A percentile compares a stretch with the other conserved stretches of the same genome.
Conservation (phyloP, 768 basidiomycete genomes). For the Boletellus ananas region DNA sequence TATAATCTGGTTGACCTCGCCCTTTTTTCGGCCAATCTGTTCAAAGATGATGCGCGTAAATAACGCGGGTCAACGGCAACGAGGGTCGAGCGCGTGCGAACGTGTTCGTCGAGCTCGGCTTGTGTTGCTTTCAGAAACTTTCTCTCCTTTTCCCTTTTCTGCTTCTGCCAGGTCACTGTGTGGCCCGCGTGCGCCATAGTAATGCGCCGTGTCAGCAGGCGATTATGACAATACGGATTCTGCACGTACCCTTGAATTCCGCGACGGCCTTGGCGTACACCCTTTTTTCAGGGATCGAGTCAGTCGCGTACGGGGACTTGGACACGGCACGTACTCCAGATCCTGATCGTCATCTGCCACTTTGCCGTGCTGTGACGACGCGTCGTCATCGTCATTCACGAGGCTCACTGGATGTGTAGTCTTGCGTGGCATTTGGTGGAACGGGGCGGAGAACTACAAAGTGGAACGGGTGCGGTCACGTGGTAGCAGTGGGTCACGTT, state of each 20-base stretch:
- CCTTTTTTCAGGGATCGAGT: constrained; percentile 12
- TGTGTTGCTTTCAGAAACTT: constrained; percentile 20
- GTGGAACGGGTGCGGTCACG: constrained; percentile 13
- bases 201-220: neutral
- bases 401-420: constrained; percentile 6
- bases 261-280: constrained; percentile 29
- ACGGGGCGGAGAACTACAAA: neutral
- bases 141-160: constrained; percentile 23
- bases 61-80: neutral
- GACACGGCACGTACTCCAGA: constrained; percentile 20
- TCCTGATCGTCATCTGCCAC: constrained; percentile 23
- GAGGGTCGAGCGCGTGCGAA: neutral
- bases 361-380: constrained; percentile 16
- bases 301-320: neutral
- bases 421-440: constrained; percentile 13
- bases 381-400: constrained; percentile 13
- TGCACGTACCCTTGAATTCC: constrained; percentile 29
- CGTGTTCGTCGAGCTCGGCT: constrained; percentile 27
- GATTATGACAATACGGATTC: neutral
- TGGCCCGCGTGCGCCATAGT: neutral
- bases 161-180: constrained; percentile 32
- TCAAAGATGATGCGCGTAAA: neutral
- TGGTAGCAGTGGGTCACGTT: constrained; percentile 2
- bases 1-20: constrained; percentile 17
- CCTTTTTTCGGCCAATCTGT: constrained; percentile 23